Conservation (phyloP, 176 grass and related monocot species). For the Aegilops umbellulata region DNA sequence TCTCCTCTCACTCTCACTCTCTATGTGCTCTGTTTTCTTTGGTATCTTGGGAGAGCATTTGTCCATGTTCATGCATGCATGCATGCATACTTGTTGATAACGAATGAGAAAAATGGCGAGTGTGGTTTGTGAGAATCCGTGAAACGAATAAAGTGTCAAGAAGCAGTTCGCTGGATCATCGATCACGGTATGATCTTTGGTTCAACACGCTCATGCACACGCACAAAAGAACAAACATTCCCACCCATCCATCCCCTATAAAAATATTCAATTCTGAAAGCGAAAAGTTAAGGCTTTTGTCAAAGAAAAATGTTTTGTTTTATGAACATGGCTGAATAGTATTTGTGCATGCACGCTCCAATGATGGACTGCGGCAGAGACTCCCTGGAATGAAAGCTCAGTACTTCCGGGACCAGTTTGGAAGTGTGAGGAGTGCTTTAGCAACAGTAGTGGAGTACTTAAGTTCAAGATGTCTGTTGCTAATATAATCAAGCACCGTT, state of each 20-base stretch:
- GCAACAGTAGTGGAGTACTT: not conserved
- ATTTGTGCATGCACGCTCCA: not conserved
- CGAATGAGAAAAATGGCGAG: not conserved
- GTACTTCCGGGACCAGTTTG: not conserved
- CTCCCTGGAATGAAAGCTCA: not conserved
- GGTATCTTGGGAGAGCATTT: not conserved
- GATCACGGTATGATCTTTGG: not conserved
- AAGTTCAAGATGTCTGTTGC: not conserved
- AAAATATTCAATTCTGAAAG: not conserved
- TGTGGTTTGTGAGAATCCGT: constrained; percentile 2
- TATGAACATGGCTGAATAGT: not conserved
- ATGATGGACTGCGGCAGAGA: not conserved
- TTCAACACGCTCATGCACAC: not conserved
- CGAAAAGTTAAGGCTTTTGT: not conserved
- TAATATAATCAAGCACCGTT: not conserved
- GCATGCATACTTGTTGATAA: constrained; percentile 12
- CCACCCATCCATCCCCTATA: not conserved
- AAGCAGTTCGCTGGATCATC: not conserved
- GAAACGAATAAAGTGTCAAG: not conserved
- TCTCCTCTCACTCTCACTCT: not conserved
- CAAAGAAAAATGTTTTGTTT: not conserved
- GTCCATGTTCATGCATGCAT: constrained; percentile 6
- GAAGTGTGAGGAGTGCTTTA: not conserved
- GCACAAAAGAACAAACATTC: not conserved
- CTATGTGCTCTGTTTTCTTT: not conserved